phyloP scores from a whole-genome alignment of 2,329 filamentous ascomycete genomes.

The Alternaria consortialis region DNA sequence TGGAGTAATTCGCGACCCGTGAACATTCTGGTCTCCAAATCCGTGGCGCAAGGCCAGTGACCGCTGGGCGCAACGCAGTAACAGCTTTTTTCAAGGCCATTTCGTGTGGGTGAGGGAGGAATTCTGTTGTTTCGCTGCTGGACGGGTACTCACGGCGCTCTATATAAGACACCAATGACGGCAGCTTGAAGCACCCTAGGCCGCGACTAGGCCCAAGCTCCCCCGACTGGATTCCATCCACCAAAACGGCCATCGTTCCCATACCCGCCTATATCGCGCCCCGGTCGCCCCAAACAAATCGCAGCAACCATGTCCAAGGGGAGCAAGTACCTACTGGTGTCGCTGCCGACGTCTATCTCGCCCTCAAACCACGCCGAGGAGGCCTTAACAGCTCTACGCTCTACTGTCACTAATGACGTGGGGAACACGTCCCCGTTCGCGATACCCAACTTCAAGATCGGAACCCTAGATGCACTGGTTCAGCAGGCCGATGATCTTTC shows the following conservation, averaged over 20 bases:
- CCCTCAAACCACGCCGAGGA: constrained; percentile 82
- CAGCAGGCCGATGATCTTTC: constrained; percentile 94
- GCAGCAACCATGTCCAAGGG: constrained; percentile 54
- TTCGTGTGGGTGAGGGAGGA: constrained; percentile 24
- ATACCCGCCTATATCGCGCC: constrained; percentile 28
- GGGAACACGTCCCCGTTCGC: constrained; percentile 79
- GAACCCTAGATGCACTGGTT: constrained; percentile 91
- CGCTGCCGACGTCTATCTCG: constrained; percentile 86
- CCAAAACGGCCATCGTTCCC: constrained; percentile 30
- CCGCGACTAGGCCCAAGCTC: constrained; percentile 26
- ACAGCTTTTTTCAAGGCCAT: constrained; percentile 45
- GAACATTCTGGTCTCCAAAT: constrained; percentile 23
- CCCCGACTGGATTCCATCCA: constrained; percentile 26
- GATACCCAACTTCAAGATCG: constrained; percentile 96
- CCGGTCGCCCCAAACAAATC: constrained; percentile 19
- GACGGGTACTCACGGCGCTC: constrained; percentile 30
- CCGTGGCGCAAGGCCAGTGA: constrained; percentile 34
- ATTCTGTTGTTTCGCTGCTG: constrained; percentile 4
- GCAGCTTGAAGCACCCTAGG: constrained; percentile 18
- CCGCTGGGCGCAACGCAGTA: constrained; percentile 33
- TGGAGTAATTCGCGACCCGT: constrained; percentile 20
- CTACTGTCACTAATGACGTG: constrained; percentile 76
- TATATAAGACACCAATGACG: constrained; percentile 31
- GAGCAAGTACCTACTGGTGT: constrained; percentile 83
- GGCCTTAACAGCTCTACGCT: constrained; percentile 77